phyloP scores from a whole-genome alignment of 805 yeast genomes.

The Spathaspora arborariae region DNA sequence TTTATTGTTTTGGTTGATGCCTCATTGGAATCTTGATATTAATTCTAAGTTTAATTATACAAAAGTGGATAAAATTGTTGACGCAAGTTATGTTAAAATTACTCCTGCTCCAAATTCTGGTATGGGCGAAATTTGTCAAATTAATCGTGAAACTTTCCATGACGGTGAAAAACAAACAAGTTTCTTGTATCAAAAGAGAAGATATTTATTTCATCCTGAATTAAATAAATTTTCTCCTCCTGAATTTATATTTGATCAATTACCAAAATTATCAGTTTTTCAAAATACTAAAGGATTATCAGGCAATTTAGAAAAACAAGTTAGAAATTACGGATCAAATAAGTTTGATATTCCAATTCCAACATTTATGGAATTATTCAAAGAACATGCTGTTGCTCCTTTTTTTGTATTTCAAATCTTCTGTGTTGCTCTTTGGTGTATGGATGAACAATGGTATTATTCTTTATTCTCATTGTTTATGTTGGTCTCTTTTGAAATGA shows the following conservation, averaged over 20 bases:
- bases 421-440: constrained; percentile 91
- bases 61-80: constrained; percentile 46
- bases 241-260: constrained; percentile 60
- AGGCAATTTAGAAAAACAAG: constrained; percentile 46
- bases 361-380: constrained; percentile 81
- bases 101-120: constrained; percentile 86
- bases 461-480: constrained; percentile 87
- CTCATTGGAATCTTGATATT: constrained; percentile 85
- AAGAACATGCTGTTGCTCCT: constrained; percentile 98
- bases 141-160: constrained; percentile 50
- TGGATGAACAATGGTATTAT: constrained; percentile 96
- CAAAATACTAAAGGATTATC: constrained; percentile 53
- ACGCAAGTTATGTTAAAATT: constrained; percentile 71
- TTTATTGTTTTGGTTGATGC: constrained; percentile 76
- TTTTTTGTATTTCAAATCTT: constrained; percentile 95
- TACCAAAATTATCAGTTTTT: constrained; percentile 53
- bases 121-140: constrained; percentile 69
- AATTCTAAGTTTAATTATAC: constrained; percentile 67
- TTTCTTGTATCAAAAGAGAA: constrained; percentile 87
- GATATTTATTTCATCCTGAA: constrained; percentile 66
- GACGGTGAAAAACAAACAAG: constrained; percentile 62
- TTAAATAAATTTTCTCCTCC: constrained; percentile 72
- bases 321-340: constrained; percentile 75
- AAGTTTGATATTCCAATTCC: constrained; percentile 95
- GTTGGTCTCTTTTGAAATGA: constrained; percentile 89